Conservation (phyloP, 805 yeast species). For the Metschnikowia hibisci region DNA sequence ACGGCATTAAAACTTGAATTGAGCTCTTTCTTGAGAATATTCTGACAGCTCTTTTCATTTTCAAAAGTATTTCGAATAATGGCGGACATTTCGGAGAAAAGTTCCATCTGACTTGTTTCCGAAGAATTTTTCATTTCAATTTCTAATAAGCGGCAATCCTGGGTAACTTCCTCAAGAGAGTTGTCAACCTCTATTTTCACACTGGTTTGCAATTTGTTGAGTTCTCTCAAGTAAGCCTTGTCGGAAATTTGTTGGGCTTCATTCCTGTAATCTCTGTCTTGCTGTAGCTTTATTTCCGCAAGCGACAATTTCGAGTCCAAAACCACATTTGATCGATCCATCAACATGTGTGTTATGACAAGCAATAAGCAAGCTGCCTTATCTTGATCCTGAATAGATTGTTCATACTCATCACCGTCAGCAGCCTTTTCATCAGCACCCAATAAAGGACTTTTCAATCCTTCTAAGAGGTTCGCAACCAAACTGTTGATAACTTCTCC, state of each 20-base stretch:
- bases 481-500: constrained; percentile 49
- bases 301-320: constrained; percentile 7
- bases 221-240: constrained; percentile 21
- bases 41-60: constrained; percentile 40
- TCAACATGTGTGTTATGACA: constrained; percentile 45
- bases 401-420: constrained; percentile 75
- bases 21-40: constrained; percentile 43
- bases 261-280: constrained; percentile 14
- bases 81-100: constrained; percentile 20
- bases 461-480: constrained; percentile 39
- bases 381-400: constrained; percentile 73
- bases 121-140: constrained; percentile 22
- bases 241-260: constrained; percentile 28
- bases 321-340: constrained; percentile 29
- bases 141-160: constrained; percentile 18
- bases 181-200: constrained; percentile 30
- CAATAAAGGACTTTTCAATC: constrained; percentile 49
- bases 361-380: constrained; percentile 57
- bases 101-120: constrained; percentile 14
- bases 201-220: constrained; percentile 19
- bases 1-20: constrained; percentile 54
- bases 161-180: constrained; percentile 32
- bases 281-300: constrained; percentile 12
- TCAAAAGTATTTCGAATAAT: constrained; percentile 33
- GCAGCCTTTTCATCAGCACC: constrained; percentile 42